Conservation (phyloP, 2,329 filamentous ascomycete species). For the Fusarium domesticum region DNA sequence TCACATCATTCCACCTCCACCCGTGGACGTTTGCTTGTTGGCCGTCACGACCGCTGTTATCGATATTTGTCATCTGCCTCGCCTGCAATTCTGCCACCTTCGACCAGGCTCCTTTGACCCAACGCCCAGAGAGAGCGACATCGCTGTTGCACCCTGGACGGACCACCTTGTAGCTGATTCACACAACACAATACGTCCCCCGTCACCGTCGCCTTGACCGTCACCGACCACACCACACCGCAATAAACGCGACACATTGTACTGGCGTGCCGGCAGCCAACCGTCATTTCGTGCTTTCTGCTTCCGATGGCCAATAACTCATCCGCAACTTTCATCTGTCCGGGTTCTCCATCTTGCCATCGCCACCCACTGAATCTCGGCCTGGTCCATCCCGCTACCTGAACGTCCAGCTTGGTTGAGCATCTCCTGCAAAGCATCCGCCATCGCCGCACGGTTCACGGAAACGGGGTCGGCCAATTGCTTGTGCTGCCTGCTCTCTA, state of each 20-base stretch:
- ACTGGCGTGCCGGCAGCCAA: not conserved
- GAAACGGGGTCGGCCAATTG: conserved; percentile 12
- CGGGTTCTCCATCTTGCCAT: not conserved
- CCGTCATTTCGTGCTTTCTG: not conserved
- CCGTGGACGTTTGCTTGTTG: not conserved
- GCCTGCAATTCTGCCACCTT: not conserved
- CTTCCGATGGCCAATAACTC: not conserved
- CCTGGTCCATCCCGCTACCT: not conserved
- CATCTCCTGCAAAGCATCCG: conserved; percentile 7
- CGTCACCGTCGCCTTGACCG: not conserved
- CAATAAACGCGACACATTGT: not conserved
- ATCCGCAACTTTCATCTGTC: not conserved
- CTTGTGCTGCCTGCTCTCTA: conserved; percentile 15
- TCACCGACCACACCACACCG: not conserved
- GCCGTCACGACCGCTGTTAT: not conserved
- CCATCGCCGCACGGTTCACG: conserved; percentile 16
- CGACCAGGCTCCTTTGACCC: conserved; percentile 1
- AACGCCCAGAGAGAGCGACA: conserved; percentile 18
- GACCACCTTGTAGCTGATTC: conserved; percentile 21
- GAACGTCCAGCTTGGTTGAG: not conserved
- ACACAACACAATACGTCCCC: conserved; percentile 10
- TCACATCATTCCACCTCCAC: not conserved
- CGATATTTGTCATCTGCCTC: too few relatives aligned
- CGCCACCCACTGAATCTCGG: not conserved
- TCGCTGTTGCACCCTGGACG: conserved; percentile 12